Evolutionary conservation across 2,329 filamentous ascomycete species (phyloP).

Genomic region (Aspergillus ruber): DNA sequence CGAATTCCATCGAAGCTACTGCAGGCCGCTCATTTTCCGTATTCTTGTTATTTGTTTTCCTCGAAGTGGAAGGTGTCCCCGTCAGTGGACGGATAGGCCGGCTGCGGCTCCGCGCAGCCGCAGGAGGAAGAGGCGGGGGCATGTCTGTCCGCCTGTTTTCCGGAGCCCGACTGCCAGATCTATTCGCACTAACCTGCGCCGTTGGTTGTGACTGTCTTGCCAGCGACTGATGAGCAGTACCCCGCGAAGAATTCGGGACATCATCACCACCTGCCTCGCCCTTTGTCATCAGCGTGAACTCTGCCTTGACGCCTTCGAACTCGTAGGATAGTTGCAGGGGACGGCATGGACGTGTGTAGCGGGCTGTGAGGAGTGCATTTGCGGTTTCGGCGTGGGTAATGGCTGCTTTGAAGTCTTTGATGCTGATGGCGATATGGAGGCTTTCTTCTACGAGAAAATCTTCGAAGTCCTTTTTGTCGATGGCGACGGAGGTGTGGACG

Average conservation of each 20-base stretch:
- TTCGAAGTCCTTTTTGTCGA: constrained; percentile 57
- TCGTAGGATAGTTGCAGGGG: constrained; percentile 57
- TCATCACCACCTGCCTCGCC: constrained; percentile 44
- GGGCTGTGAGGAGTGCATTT: constrained; percentile 48
- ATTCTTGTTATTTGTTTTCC: constrained; percentile 11
- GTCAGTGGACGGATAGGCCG: constrained; percentile 28
- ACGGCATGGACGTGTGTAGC: constrained; percentile 54
- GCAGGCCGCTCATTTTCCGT: constrained; percentile 22
- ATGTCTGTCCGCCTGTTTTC: constrained; percentile 11
- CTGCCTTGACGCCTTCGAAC: constrained; percentile 49
- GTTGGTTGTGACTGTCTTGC: constrained; percentile 33
- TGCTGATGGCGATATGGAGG: constrained; percentile 56
- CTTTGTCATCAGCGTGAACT: constrained; percentile 61
- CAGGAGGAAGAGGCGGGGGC: constrained; percentile 17
- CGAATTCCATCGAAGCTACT: constrained; percentile 40
- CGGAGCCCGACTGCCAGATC: constrained; percentile 10
- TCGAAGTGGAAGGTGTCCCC: constrained; percentile 19
- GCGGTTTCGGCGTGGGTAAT: constrained; percentile 57
- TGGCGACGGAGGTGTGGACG: constrained; percentile 57
- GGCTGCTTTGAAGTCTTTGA: constrained; percentile 61
- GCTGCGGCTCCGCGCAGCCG: constrained; percentile 7
- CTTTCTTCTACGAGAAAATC: constrained; percentile 53
- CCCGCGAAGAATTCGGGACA: constrained; percentile 35
- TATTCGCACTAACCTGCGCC: constrained; percentile 16
- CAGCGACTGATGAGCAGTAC: constrained; percentile 33